Evolutionary conservation across 257 asterid genomes (phyloP).

Genomic region (Avicennia marina): DNA sequence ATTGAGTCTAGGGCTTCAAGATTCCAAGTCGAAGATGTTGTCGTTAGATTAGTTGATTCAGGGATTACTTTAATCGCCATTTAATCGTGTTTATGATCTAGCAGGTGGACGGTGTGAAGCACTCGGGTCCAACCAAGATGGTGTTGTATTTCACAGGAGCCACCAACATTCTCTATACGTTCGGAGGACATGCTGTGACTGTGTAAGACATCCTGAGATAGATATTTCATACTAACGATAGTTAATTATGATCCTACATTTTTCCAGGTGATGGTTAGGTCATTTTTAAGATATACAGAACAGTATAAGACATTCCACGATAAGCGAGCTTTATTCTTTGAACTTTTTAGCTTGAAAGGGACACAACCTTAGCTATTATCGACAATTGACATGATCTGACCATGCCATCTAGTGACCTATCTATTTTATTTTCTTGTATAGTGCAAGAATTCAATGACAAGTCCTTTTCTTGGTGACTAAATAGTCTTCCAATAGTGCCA

Average conservation of each 20-base stretch:
- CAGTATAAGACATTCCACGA: no score
- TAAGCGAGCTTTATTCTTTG: slow-evolving; percentile 12
- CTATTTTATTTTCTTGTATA: slow-evolving; percentile 13
- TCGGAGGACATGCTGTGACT: slow-evolving; percentile 56
- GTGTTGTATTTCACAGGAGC: slow-evolving; percentile 53
- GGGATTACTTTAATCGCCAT: no score
- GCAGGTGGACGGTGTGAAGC: slow-evolving; percentile 50
- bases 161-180: slow-evolving; percentile 55
- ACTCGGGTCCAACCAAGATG: slow-evolving; percentile 44
- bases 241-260: not conserved
- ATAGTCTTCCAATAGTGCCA: slow-evolving; percentile 22
- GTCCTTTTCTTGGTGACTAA: slow-evolving; percentile 21
- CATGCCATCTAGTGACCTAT: slow-evolving; percentile 23
- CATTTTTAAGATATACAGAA: no score
- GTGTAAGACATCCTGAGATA: slow-evolving; percentile 31
- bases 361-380: slow-evolving; percentile 6
- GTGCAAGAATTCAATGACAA: slow-evolving; percentile 11
- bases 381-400: slow-evolving; percentile 21
- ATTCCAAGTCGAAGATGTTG: slow-evolving; percentile 10
- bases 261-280: not conserved
- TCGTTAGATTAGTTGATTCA: not conserved
- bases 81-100: no score
- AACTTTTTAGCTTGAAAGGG: slow-evolving; percentile 13
- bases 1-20: not conserved
- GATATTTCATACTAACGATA: no score